These are phyloP conservation scores for Camelina sativa DNA, from an alignment of 345 rosid genomes.

Conservation along the genomic window DNA sequence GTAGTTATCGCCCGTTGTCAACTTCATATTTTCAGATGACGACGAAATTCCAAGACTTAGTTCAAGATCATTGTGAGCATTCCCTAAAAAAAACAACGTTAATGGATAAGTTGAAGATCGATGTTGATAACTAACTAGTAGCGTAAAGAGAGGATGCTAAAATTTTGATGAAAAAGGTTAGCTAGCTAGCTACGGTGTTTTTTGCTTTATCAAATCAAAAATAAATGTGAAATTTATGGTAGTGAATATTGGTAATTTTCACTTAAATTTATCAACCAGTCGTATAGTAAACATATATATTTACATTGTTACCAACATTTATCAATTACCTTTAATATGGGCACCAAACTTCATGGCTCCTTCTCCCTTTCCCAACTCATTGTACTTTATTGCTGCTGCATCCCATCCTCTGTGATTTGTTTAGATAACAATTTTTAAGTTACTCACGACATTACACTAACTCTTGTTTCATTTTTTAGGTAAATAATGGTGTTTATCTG, in stretches of 20 bases:
- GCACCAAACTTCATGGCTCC: constrained; percentile 41
- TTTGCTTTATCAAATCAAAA: constrained; percentile 17
- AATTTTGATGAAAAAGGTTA: neutral
- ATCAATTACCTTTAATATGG: constrained; percentile 42
- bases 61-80: constrained; percentile 57
- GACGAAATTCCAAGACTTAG: constrained; percentile 70
- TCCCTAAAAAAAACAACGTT: constrained; percentile 23
- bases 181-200: neutral
- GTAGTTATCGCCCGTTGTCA: constrained; percentile 41
- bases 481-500: neutral
- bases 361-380: constrained; percentile 39
- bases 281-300: constrained; percentile 10
- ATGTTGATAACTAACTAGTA: neutral
- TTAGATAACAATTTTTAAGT: neutral
- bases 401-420: constrained; percentile 39
- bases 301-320: constrained; percentile 15
- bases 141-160: neutral
- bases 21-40: constrained; percentile 51
- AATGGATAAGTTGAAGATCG: neutral
- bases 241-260: neutral
- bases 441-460: neutral
- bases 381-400: constrained; percentile 39
- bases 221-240: constrained; percentile 20
- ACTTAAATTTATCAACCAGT: constrained; percentile 15
- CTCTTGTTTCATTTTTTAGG: neutral